Base-by-base conservation (phyloP, 2,329 filamentous ascomycete genomes). In the Leptographium procerum region DNA sequence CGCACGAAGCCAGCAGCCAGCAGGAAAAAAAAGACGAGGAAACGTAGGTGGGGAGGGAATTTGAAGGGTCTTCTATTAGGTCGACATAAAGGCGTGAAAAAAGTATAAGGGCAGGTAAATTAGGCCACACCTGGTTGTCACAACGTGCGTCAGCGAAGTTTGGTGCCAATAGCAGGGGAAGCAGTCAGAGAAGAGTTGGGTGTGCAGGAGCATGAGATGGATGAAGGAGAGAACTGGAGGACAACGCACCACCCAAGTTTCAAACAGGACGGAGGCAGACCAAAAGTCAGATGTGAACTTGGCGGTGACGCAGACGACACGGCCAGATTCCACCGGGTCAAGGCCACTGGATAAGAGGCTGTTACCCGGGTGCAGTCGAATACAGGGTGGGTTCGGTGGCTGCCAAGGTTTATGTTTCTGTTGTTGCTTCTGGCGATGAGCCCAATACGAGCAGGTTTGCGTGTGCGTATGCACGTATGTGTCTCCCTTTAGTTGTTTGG, bases 181-280 rank as follows among this genome's bases (percentile, higher is more conserved):
- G 6, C 26, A 56, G 28, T 11, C 7, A 22, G 26, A 47, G 22
- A 13, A n/a, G 6, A 1, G 28, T 34, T 33, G 40, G 28, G 34
- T 31, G 11, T 11, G n/a, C 26, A 31, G 29, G 8, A 16, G 48
- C 11, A 22, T 22, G 22, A 13, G 40, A 43, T 28, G 26, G 11
- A n/a, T 22, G 28, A 34, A 58, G 36, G 31, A 59, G 56, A 54
- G 58, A 52, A 48, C n/a, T 36, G 16, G 24, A 53, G 47, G 48
- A 45, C 53, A 55, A 55, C 53, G 40, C 43, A 50, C 54, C 24
- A 24, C 36, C 34, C 26, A 24, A 40, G 24, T 22, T 29, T n/a
- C 52, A 24, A 43, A 24, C 52, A 43, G 36, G 53, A 53, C 31
- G 50, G 50, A 22, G 51, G 19, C n/a, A 6, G 31, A 22, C 8